These are phyloP conservation scores for Parafenestella ontariensis DNA, from an alignment of 2,329 filamentous ascomycete species.

Conservation along the genomic window DNA sequence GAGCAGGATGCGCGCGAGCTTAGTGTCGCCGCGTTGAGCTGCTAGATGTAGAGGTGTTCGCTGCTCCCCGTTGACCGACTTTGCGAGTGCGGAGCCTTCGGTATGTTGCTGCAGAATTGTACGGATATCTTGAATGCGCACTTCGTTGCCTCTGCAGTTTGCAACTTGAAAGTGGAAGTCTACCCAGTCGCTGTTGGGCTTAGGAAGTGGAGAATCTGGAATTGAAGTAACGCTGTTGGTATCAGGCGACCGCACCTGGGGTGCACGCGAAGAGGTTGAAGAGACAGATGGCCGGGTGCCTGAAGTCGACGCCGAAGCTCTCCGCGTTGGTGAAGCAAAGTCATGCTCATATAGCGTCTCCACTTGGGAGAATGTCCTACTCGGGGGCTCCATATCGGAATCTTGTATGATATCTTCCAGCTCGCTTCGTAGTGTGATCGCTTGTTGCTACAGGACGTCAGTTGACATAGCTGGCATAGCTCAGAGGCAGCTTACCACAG, in stretches of 20 bases:
- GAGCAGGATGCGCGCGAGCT: constrained; percentile 17
- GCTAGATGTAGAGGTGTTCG: constrained; percentile 24
- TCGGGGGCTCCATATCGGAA: neutral
- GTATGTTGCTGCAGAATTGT: constrained; percentile 11
- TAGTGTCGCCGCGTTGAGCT: constrained; percentile 17
- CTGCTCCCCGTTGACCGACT: constrained; percentile 12
- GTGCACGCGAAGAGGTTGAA: constrained; percentile 4
- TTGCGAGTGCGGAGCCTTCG: constrained; percentile 9
- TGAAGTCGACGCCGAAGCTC: constrained; percentile 7
- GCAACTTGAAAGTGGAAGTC: constrained; percentile 23
- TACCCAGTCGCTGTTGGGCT: constrained; percentile 12
- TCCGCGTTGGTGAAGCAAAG: neutral
- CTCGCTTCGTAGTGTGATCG: neutral
- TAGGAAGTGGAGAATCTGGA: neutral
- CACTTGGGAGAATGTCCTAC: constrained; percentile 11
- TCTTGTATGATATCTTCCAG: neutral
- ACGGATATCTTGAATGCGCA: constrained; percentile 5
- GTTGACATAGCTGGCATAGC: neutral
- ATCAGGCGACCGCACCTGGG: constrained; percentile 1
- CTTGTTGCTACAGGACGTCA: neutral
- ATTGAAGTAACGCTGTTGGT: constrained; percentile 4
- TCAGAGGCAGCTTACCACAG: neutral
- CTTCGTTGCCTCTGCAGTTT: neutral
- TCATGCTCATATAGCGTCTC: constrained; percentile 14
- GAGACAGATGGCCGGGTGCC: constrained; percentile 10